phyloP scores from a whole-genome alignment of 495 filamentous ascomycete species.

The Penicillium cinerascens region DNA sequence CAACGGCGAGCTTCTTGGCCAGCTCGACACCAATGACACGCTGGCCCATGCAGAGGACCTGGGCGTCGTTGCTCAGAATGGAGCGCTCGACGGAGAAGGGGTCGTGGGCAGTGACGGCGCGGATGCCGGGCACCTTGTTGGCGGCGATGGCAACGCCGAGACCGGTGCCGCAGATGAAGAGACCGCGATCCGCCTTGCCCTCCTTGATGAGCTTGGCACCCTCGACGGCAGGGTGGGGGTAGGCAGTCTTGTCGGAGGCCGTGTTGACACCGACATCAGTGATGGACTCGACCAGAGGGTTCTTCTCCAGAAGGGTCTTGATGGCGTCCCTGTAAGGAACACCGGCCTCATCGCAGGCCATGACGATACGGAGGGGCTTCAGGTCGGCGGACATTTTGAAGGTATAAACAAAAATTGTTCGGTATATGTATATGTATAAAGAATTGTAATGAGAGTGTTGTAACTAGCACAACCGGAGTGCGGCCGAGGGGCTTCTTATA shows the following conservation, averaged over 20 bases:
- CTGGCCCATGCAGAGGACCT: constrained; percentile 87
- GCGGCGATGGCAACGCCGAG: constrained; percentile 81
- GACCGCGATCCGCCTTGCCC: constrained; percentile 70
- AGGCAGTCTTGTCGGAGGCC: constrained; percentile 71
- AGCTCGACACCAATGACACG: constrained; percentile 78
- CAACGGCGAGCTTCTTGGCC: constrained; percentile 69
- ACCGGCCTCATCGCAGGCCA: constrained; percentile 72
- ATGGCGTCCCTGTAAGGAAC: constrained; percentile 75
- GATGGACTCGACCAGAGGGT: constrained; percentile 64
- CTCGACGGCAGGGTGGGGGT: constrained; percentile 73
- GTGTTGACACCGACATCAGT: constrained; percentile 66
- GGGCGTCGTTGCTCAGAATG: constrained; percentile 79
- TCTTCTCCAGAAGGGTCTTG: constrained; percentile 64
- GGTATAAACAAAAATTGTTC: not conserved
- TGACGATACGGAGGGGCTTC: constrained; percentile 54
- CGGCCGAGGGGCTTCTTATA: constrained; percentile 19
- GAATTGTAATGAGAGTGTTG: not conserved
- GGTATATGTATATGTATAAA: constrained; percentile 2
- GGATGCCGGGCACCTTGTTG: constrained; percentile 82
- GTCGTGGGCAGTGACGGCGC: constrained; percentile 85
- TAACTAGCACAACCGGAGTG: not conserved
- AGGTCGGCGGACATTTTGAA: constrained; percentile 37
- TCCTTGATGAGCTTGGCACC: constrained; percentile 63
- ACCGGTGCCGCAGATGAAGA: constrained; percentile 85
- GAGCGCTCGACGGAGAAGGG: constrained; percentile 78